Evolutionary conservation across 495 filamentous ascomycete genomes (phyloP).

Genomic region (Aspergillus incahuasiensis): DNA sequence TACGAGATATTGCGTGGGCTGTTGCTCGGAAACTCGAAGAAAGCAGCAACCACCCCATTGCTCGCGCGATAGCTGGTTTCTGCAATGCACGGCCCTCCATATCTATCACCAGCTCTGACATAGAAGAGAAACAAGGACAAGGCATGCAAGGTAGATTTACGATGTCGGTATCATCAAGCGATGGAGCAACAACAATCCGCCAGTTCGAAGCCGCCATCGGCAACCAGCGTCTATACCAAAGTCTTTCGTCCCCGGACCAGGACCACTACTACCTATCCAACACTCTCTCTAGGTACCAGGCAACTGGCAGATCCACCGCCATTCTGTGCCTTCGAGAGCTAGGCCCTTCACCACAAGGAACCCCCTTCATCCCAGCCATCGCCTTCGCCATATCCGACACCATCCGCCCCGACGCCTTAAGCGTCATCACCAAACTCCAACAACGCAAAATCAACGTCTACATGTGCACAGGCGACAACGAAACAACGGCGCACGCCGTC

Average conservation of each 20-base stretch:
- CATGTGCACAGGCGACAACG: conserved; percentile 87
- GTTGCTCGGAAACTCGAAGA: conserved; percentile 68
- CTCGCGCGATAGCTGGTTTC: conserved; percentile 69
- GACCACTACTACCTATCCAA: conserved; percentile 33
- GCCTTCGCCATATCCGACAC: conserved; percentile 69
- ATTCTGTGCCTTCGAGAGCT: conserved; percentile 53
- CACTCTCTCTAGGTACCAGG: conserved; percentile 61
- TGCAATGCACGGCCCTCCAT: conserved; percentile 44
- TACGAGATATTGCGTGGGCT: conserved; percentile 38
- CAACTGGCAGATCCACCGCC: conserved; percentile 67
- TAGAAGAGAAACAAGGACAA: conserved; percentile 75
- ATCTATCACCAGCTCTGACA: conserved; percentile 38
- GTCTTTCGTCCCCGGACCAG: conserved; percentile 22
- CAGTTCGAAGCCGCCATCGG: conserved; percentile 70
- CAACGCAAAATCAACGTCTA: conserved; percentile 63
- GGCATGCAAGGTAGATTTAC: conserved; percentile 71
- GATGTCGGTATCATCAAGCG: conserved; percentile 18
- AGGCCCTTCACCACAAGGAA: conserved; percentile 19
- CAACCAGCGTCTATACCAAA: conserved; percentile 69
- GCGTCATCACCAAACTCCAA: conserved; percentile 64
- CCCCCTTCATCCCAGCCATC: conserved; percentile 54
- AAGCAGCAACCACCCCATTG: conserved; percentile 82
- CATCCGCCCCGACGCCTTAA: conserved; percentile 68
- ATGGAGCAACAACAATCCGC: conserved; percentile 1
- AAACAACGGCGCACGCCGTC: conserved; percentile 55